Conservation (phyloP, 225 moss, liverwort and hornwort genomes). For the Rhytidiadelphus loreus region DNA sequence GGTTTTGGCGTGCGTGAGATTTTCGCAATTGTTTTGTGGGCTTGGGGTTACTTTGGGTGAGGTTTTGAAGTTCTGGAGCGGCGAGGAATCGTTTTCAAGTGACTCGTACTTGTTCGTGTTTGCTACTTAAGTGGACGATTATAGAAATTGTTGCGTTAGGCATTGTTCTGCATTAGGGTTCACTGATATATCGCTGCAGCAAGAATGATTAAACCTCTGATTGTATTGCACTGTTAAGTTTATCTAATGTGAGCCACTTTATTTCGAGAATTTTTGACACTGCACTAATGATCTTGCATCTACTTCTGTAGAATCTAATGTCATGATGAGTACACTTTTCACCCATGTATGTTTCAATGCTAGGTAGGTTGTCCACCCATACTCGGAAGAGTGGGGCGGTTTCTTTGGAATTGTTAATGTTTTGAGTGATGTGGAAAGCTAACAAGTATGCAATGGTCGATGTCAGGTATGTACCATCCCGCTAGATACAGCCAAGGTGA, state of each 20-base stretch:
- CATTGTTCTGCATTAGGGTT: not conserved
- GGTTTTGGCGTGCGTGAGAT: not conserved
- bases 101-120: not conserved
- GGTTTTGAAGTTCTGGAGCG: not conserved
- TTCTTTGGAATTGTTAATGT: not conserved
- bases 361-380: not conserved
- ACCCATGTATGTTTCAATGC: not conserved
- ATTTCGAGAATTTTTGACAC: not conserved
- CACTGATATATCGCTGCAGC: not conserved
- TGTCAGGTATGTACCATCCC: conserved; percentile 87
- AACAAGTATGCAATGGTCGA: not conserved
- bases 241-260: not conserved
- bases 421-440: not conserved
- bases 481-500: conserved; percentile 90
- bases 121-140: not conserved
- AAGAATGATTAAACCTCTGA: not conserved
- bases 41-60: not conserved
- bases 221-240: not conserved
- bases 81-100: not conserved
- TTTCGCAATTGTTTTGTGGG: not conserved
- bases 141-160: not conserved
- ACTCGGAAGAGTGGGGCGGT: not conserved
- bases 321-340: not conserved
- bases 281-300: not conserved
- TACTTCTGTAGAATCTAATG: not conserved